phyloP scores from a whole-genome alignment of 805 yeast genomes.

The Lipomyces yamadae region DNA sequence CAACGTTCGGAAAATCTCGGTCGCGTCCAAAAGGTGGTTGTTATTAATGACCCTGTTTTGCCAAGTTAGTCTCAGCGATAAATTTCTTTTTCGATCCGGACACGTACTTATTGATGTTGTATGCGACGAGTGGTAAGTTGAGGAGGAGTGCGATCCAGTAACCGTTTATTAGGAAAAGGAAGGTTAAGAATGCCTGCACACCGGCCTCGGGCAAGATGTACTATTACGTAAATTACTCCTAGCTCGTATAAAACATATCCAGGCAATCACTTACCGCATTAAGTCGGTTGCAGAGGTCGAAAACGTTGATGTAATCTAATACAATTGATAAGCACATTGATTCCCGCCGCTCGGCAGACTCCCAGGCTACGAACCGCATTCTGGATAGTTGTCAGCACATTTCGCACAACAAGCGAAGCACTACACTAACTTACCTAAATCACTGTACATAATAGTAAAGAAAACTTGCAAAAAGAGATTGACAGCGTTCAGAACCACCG shows the following conservation, averaged over 20 bases:
- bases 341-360: background rate
- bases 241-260: background rate
- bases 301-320: conserved; percentile 93
- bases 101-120: conserved; percentile 69
- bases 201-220: conserved; percentile 90
- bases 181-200: conserved; percentile 72
- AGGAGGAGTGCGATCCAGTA: conserved; percentile 89
- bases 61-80: background rate
- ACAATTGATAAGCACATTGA: background rate
- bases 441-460: conserved; percentile 94
- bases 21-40: conserved; percentile 89
- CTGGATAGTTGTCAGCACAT: conserved; percentile 16
- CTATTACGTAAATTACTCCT: conserved; percentile 40
- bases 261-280: conserved; percentile 53
- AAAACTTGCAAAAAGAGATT: conserved; percentile 91
- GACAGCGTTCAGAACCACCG: conserved; percentile 83
- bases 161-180: conserved; percentile 78
- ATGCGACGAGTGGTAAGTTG: conserved; percentile 82
- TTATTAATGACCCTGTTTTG: conserved; percentile 58
- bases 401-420: background rate
- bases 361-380: conserved; percentile 36
- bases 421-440: conserved; percentile 57
- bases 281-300: conserved; percentile 90
- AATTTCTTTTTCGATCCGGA: background rate
- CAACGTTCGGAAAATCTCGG: conserved; percentile 94